Base-by-base conservation (phyloP, 805 yeast species). In the Metschnikowia shivogae region DNA sequence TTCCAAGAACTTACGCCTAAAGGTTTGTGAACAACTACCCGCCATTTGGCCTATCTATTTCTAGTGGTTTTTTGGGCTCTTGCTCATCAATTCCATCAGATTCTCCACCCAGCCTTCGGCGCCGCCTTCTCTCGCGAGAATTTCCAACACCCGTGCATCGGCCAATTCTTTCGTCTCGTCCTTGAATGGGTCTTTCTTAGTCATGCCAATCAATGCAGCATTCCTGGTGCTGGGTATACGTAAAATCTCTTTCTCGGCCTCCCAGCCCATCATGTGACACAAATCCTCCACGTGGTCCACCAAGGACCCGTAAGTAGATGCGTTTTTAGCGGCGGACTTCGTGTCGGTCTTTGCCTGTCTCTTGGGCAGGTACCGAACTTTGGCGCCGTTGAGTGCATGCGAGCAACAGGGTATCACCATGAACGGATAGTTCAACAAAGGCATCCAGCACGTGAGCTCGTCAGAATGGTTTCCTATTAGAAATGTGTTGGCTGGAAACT, bases 331-430 rank as follows among this genome's bases (percentile, higher is more conserved):
- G 20, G 34, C 34, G 9, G 36, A 12, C 10, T 36, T 22, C 19
- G 39, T 6, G 43, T 30, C 27, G 28, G 36, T 14, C 31, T 47
- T 8, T 43, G 31, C 12, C 34, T 43, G 37, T 55, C 58, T 45
- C 38, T 44, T n/a, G 1, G 78, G 76, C 12, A 81, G 68, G 57
- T 77, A 90, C 56, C 97, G 73, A 3, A 75, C 70, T 54, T 81
- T 81, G 26, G 80, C 82, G 2, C 98, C 98, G 5, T 82, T 77
- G 35, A 92, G 73, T 2, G 85, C 80, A 63, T 92, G 96, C 0
- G 97, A 89, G 62, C 98, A 92, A 62, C 98, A 92, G 9, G 98
- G 98, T 34, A 92, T 87, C 8, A 89, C 96, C 72, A 92, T 70
- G 61, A 88, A 92, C 6, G 97, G 96, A 50, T 76, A 85, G 0